A percentile compares a stretch with the other conserved stretches of the same genome.
These are phyloP conservation scores for Backusella tuberculispora DNA, from an alignment of 192 early-diverging fungal species.

Conservation along the genomic window DNA sequence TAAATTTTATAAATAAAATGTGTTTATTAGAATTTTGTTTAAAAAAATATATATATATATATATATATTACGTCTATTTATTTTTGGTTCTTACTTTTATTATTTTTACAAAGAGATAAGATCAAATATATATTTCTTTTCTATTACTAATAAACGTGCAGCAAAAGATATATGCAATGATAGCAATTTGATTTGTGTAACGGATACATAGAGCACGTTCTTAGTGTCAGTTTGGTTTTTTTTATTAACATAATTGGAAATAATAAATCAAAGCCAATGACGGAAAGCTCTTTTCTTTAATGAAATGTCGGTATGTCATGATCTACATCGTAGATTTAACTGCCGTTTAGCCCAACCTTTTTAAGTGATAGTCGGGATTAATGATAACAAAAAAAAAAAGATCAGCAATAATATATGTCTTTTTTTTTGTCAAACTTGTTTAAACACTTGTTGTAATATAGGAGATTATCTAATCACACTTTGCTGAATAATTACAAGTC, in stretches of 20 bases:
- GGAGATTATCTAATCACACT: neutral
- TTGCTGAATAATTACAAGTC: neutral
- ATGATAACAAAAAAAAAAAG: neutral
- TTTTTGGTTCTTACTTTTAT: neutral
- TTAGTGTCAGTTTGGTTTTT: neutral
- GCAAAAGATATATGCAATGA: neutral
- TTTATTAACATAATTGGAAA: conserved; percentile 4
- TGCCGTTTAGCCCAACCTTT: neutral
- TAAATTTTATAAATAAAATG: conserved; percentile 14
- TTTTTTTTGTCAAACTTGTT: conserved; percentile 3
- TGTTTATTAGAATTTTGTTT: conserved; percentile 13
- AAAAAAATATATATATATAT: neutral
- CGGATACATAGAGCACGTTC: neutral
- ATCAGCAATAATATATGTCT: neutral
- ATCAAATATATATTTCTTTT: neutral
- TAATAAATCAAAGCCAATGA: neutral
- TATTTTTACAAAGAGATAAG: neutral
- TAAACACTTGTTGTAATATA: conserved; percentile 1
- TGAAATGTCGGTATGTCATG: neutral
- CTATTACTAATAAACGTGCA: neutral
- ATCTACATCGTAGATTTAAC: neutral
- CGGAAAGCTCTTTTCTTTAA: neutral
- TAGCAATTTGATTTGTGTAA: conserved; percentile 1
- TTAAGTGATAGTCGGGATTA: conserved; percentile 2
- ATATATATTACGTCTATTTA: no score